Conservation (phyloP, 306 rosid species). For the Potentilla sterilis region DNA sequence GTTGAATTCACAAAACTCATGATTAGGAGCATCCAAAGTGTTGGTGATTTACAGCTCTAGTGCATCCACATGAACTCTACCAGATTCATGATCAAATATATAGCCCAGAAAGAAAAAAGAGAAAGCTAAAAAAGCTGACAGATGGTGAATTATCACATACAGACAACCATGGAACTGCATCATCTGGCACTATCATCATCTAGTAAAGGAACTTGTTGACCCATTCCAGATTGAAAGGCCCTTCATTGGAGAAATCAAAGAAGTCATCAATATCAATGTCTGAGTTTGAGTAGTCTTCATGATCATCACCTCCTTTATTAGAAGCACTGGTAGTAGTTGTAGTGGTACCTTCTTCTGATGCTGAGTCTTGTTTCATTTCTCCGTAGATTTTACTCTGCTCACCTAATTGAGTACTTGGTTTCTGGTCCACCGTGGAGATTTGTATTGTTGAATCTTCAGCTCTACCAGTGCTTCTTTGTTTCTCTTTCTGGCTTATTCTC, state of each 20-base stretch:
- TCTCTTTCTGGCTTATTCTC: slow-evolving; percentile 42
- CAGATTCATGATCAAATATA: background rate
- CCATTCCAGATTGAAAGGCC: slow-evolving; percentile 54
- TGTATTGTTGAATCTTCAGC: slow-evolving; percentile 7
- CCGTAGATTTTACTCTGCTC: slow-evolving; percentile 15
- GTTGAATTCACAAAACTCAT: background rate
- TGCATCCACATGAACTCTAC: slow-evolving; percentile 3
- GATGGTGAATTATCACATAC: background rate
- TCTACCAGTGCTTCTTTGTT: slow-evolving; percentile 12
- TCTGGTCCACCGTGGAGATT: background rate
- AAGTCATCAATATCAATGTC: slow-evolving; percentile 45
- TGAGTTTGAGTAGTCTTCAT: slow-evolving; percentile 18
- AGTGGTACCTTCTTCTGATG: background rate
- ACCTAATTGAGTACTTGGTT: background rate
- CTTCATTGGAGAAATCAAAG: slow-evolving; percentile 58
- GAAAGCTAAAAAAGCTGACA: background rate
- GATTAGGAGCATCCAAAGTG: background rate
- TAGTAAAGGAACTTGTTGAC: slow-evolving; percentile 40
- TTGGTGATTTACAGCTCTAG: slow-evolving; percentile 13
- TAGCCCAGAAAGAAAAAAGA: background rate
- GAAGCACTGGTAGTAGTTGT: slow-evolving; percentile 11
- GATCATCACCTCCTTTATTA: slow-evolving; percentile 28
- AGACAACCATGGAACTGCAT: slow-evolving; percentile 17
- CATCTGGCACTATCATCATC: background rate
- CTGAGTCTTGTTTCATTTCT: slow-evolving; percentile 28